phyloP scores from a whole-genome alignment of 2,329 filamentous ascomycete genomes.

The Byssothecium circinans region DNA sequence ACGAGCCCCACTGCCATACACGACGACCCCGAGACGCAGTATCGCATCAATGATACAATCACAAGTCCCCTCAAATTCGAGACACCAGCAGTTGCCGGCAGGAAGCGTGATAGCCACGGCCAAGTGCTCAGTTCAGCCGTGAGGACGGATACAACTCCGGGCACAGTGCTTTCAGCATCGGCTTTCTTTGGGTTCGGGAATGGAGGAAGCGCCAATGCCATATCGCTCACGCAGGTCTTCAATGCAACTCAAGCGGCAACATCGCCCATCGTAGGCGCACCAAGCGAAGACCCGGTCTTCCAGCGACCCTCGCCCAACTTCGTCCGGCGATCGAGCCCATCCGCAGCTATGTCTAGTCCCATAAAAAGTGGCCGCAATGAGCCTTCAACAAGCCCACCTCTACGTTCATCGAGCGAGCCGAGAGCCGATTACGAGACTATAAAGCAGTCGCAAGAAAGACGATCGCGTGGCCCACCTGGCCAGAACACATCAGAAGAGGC shows the following conservation, averaged over 20 bases:
- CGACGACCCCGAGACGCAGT: conserved; percentile 26
- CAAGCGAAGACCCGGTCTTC: conserved; percentile 48
- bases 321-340: conserved; percentile 43
- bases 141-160: conserved; percentile 46
- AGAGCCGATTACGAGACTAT: conserved; percentile 48
- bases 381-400: conserved; percentile 22
- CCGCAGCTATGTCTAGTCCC: conserved; percentile 43
- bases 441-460: conserved; percentile 48
- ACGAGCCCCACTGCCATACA: conserved; percentile 36
- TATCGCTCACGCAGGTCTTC: conserved; percentile 52
- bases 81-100: conserved; percentile 47
- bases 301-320: conserved; percentile 52
- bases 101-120: conserved; percentile 44
- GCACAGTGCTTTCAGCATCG: conserved; percentile 37
- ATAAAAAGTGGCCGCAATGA: conserved; percentile 29
- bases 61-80: conserved; percentile 43
- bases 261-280: conserved; percentile 43
- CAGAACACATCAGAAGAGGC: conserved; percentile 12
- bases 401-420: conserved; percentile 45
- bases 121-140: conserved; percentile 45
- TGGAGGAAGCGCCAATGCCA: conserved; percentile 24
- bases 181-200: conserved; percentile 42
- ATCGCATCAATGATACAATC: conserved; percentile 18
- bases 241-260: conserved; percentile 50
- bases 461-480: conserved; percentile 24